These are phyloP conservation scores for Aspergillus brunneoviolaceus DNA, from an alignment of 2,329 filamentous ascomycete species.

Conservation along the genomic window DNA sequence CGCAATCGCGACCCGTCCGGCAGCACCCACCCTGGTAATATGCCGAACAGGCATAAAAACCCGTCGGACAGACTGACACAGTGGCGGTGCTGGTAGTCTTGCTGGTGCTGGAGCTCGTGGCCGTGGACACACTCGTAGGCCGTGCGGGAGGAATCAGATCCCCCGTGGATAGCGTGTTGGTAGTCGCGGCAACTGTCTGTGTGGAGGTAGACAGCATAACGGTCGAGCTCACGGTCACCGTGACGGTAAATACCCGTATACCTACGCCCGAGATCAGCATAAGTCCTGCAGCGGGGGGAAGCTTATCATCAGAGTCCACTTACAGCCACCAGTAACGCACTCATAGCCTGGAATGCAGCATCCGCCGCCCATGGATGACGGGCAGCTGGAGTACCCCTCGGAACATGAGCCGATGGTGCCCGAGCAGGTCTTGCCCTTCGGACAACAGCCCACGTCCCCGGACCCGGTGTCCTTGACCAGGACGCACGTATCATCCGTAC, in stretches of 20 bases:
- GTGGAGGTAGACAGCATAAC: slow-evolving; percentile 33
- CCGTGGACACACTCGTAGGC: slow-evolving; percentile 38
- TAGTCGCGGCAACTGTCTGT: slow-evolving; percentile 28
- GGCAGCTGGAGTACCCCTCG: slow-evolving; percentile 56
- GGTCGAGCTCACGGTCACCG: slow-evolving; percentile 35
- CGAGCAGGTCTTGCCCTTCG: slow-evolving; percentile 52
- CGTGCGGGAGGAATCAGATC: slow-evolving; percentile 37
- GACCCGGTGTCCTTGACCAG: slow-evolving; percentile 52
- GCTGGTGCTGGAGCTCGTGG: slow-evolving; percentile 39
- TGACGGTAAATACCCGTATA: slow-evolving; percentile 36
- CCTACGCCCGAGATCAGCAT: slow-evolving; percentile 20
- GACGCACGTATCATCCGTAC: slow-evolving; percentile 54
- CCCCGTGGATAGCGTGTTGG: slow-evolving; percentile 26
- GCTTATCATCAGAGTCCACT: slow-evolving; percentile 10
- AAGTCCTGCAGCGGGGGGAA: not conserved
- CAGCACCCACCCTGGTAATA: slow-evolving; percentile 82
- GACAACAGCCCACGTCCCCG: slow-evolving; percentile 62
- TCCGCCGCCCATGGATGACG: slow-evolving; percentile 55
- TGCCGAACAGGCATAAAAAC: slow-evolving; percentile 88
- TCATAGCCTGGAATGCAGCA: slow-evolving; percentile 62
- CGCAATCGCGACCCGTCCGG: slow-evolving; percentile 80
- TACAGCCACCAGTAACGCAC: slow-evolving; percentile 59
- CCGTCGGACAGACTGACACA: slow-evolving; percentile 68
- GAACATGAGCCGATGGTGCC: slow-evolving; percentile 52
- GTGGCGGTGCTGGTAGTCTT: slow-evolving; percentile 30